Conservation (phyloP, 2,329 filamentous ascomycete genomes). For the Botrytis porri region DNA sequence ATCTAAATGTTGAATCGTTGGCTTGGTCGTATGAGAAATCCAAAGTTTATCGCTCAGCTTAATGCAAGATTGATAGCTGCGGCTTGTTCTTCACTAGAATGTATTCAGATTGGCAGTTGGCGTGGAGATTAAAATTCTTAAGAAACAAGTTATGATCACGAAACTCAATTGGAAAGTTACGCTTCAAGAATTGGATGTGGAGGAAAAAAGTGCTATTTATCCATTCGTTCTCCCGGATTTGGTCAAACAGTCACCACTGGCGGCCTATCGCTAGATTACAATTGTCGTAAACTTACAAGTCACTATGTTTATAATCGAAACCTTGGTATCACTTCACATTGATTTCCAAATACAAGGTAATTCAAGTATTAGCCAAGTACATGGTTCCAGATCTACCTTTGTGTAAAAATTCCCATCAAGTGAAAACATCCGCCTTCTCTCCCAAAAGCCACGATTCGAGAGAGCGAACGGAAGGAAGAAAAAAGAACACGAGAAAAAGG, state of each 20-base stretch:
- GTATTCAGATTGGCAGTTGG: background rate
- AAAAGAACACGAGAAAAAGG: background rate
- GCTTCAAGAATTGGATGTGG: background rate
- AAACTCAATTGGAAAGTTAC: background rate
- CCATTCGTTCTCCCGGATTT: background rate
- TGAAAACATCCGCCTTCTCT: background rate
- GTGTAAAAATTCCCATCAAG: background rate
- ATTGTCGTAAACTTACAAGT: background rate
- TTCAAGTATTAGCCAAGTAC: fast-evolving
- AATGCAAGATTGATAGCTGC: background rate
- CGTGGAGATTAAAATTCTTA: background rate
- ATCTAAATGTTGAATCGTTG: background rate
- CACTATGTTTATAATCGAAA: background rate
- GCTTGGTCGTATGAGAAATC: background rate
- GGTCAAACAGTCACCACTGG: background rate
- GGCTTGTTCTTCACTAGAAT: background rate
- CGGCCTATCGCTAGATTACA: background rate
- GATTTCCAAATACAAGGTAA: background rate
- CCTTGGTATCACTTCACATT: background rate
- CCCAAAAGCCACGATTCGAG: too few species aligned
- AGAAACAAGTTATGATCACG: background rate
- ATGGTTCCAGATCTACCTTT: background rate
- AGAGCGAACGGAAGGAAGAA: too few species aligned
- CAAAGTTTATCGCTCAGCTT: background rate
- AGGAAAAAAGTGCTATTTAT: background rate